phyloP scores from a whole-genome alignment of 495 filamentous ascomycete genomes.

The Aspergillus nanangensis region DNA sequence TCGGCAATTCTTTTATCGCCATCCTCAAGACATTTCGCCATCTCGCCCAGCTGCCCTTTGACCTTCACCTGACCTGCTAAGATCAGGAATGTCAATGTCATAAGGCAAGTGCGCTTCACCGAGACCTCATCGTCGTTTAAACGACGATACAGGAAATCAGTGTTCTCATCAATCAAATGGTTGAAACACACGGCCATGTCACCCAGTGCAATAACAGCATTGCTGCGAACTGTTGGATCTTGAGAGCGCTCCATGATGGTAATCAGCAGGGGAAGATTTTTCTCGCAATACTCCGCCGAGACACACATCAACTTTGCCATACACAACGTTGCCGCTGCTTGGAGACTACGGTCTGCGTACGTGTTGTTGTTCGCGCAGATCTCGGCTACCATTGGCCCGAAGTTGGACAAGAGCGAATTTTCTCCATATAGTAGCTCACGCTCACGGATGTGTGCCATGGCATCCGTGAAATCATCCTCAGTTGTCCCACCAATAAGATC shows the following conservation, averaged over 20 bases:
- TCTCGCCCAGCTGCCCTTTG: slow-evolving; percentile 98
- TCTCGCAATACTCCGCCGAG: slow-evolving; percentile 89
- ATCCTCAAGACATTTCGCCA: slow-evolving; percentile 98
- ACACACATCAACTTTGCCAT: slow-evolving; percentile 98
- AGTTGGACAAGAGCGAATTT: slow-evolving; percentile 79
- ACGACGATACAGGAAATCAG: slow-evolving; percentile 92
- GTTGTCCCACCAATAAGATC: slow-evolving; percentile 96
- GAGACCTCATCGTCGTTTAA: slow-evolving; percentile 83
- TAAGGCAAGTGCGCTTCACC: slow-evolving; percentile 95
- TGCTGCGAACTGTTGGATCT: slow-evolving; percentile 85
- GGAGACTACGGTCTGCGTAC: slow-evolving; percentile 81
- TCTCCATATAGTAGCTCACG: slow-evolving; percentile 87
- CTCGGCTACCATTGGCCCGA: slow-evolving; percentile 85
- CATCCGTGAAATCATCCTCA: slow-evolving; percentile 97
- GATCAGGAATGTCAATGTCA: slow-evolving; percentile 98
- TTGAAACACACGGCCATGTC: slow-evolving; percentile 99
- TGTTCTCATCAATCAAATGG: slow-evolving; percentile 98
- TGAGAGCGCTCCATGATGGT: slow-evolving; percentile 94
- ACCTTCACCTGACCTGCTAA: slow-evolving; percentile 98
- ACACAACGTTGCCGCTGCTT: slow-evolving; percentile 92
- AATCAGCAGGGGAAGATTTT: slow-evolving; percentile 88
- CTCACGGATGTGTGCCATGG: slow-evolving; percentile 91
- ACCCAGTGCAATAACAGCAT: slow-evolving; percentile 93
- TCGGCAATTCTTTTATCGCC: slow-evolving; percentile 90
- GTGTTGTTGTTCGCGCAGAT: slow-evolving; percentile 91